phyloP scores from a whole-genome alignment of 495 filamentous ascomycete genomes.

The Hypoxylon perforatum region DNA sequence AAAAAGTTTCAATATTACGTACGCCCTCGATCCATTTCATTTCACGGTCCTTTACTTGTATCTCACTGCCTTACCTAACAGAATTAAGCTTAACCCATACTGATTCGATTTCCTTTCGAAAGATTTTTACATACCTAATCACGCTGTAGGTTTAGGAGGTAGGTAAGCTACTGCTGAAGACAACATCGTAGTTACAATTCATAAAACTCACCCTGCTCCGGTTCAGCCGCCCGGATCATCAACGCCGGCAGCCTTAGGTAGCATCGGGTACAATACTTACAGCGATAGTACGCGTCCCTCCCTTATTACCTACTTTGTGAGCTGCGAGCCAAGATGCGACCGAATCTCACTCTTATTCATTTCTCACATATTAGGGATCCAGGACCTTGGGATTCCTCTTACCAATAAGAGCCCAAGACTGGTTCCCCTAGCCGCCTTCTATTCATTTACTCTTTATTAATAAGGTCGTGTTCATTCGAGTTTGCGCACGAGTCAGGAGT shows the following conservation, averaged over 20 bases:
- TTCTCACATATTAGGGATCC: conserved; percentile 28
- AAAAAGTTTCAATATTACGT: not conserved
- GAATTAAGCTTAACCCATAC: too few species aligned
- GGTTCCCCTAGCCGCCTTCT: conserved; percentile 6
- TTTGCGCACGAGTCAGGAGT: not conserved
- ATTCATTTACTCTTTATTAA: conserved; percentile 3
- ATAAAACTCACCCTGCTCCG: conserved; percentile 20
- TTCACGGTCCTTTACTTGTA: not conserved
- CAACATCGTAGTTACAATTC: conserved; percentile 6
- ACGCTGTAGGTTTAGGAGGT: not conserved
- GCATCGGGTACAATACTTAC: conserved; percentile 20
- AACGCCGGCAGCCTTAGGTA: conserved; percentile 25
- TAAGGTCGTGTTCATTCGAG: not conserved
- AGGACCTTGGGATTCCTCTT: conserved; percentile 23
- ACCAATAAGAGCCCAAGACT: conserved; percentile 12
- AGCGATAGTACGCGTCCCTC: conserved; percentile 1
- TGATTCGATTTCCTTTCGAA: too few species aligned
- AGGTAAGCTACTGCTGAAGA: not conserved
- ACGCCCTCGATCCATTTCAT: not conserved
- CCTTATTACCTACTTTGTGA: conserved; percentile 15
- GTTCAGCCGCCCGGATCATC: conserved; percentile 31
- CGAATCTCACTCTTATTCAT: conserved; percentile 15
- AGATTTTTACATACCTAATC: not conserved
- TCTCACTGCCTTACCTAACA: not conserved
- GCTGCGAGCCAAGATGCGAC: conserved; percentile 29